Base-by-base conservation (phyloP, 495 filamentous ascomycete genomes). In the Podospora tetraspora region DNA sequence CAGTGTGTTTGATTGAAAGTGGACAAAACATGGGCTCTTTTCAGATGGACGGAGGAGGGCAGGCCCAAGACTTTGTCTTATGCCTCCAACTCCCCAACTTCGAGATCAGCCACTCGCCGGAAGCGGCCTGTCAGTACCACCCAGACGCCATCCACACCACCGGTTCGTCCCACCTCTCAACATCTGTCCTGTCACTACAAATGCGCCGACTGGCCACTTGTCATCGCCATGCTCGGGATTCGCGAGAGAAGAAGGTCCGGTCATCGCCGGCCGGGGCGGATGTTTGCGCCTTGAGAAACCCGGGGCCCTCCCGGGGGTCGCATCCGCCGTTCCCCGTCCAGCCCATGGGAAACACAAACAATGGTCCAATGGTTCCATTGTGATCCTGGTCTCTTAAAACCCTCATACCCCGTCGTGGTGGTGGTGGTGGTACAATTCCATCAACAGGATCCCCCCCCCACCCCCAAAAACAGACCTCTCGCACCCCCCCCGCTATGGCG, bases 61-160 rank as follows among this genome's bases (percentile, higher is more conserved):
- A n/a, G 43, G 43, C 12, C 19, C 16, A 52, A 52, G 43, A 7
- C 43, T 52, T 52, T 16, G 43, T 64, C 32, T 64, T 64, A 62
- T 62, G 12, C 61, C 29, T 12, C 60, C 25, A 30, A n/a, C 6
- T 30, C 6, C 13, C 8, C 23, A 32, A 30, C 32, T 23, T 7
- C 5, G 61, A 32, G 19, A n/a, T 52, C 43, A n/a, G 43, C 43
- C 16, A 52, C 6, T 52, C 27, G n/a, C 61, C 61, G 61, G 19
- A 62, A 62, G 23, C 60, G 30, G 43, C 57, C 61, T 68, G 23
- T 57, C 32, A 23, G 63, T 65, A 27, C 32, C 13, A 65, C 63
- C 13, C 27, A 23, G 56, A 29, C 60, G 25, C 60, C 60, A 29
- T 32, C 60, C 11, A 21, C 19, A 27, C 29, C 60, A 62, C 24